These are phyloP conservation scores for Dendrostoma leiphaemia DNA, from an alignment of 2,329 filamentous ascomycete genomes.

Conservation along the genomic window DNA sequence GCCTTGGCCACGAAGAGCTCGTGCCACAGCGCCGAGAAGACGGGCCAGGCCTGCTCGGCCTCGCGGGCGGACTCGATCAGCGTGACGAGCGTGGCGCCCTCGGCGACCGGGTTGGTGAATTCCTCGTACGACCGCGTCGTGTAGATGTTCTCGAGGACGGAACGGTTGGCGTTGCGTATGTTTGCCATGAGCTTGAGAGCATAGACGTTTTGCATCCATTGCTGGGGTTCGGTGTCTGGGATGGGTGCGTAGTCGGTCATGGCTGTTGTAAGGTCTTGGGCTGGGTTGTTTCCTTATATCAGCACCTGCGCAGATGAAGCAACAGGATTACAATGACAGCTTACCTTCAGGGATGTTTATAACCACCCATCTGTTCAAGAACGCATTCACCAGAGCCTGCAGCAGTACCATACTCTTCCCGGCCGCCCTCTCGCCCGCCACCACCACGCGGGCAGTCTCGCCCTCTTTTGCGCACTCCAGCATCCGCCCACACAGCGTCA, in stretches of 20 bases:
- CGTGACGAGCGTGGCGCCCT: constrained; percentile 63
- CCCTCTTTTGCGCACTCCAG: constrained; percentile 52
- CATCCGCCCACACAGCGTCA: constrained; percentile 66
- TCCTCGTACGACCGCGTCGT: constrained; percentile 43
- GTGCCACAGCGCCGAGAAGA: constrained; percentile 77
- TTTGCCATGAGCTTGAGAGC: constrained; percentile 70
- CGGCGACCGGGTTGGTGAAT: constrained; percentile 48
- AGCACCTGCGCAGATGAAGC: no score
- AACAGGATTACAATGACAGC: no score
- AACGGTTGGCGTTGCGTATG: constrained; percentile 69
- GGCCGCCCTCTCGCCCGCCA: constrained; percentile 70
- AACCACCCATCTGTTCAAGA: constrained; percentile 84
- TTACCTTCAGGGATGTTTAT: constrained; percentile 88
- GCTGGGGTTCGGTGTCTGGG: constrained; percentile 51
- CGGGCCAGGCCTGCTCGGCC: constrained; percentile 73
- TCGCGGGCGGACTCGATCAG: constrained; percentile 72
- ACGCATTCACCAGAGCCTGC: constrained; percentile 78
- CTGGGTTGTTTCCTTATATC: constrained; percentile 47
- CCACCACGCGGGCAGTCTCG: constrained; percentile 60
- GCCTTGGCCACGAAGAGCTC: constrained; percentile 56
- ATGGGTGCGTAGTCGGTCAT: constrained; percentile 78
- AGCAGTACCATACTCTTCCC: constrained; percentile 88
- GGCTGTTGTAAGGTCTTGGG: constrained; percentile 76
- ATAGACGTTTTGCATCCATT: constrained; percentile 79
- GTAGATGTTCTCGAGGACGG: constrained; percentile 55